Base-by-base conservation (phyloP, 1,284 basidiomycete genomes). In the Ceraceosorus guamensis region DNA sequence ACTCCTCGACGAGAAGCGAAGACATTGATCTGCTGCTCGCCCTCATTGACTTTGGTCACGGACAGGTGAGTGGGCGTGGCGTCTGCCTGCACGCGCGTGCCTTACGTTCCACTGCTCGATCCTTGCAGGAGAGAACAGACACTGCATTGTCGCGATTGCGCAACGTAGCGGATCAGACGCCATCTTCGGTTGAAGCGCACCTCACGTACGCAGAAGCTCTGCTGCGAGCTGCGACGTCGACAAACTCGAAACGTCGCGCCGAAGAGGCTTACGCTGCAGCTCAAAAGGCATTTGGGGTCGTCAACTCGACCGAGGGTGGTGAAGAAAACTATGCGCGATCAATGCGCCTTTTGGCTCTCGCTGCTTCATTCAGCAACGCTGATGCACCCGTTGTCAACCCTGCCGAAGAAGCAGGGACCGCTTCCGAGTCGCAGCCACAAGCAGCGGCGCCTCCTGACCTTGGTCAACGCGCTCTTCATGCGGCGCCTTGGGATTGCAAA, bases 1-100 rank as follows among this genome's bases (percentile, higher is more conserved):
- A 63, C 35, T 14, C 14, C 14, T 24, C n/a, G 50, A 52, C 18
- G 30, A 14, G 7, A 47, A 47, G n/a, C 31, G 46, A 24, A n/a
- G 32, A 31, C 46, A 31, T 53, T 30, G 35, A 47, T n/a, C 34
- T 31, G 11, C 46, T 53, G 31, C n/a, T 39, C 13, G 5, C 46
- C 3, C 37, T 48, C 14, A 32, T 16, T 6, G 14, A 14, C 24
- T 16, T 47, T 10, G 14, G 18, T 11, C 10, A 24, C 1, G 24
- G 24, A 24, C 24, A 1, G 3, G 46, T 14, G 18, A 30, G 18
- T 14, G 46, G 18, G 46, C 14, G 33, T 24, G 24, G 24, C 24
- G 24, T 24, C 24, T 24, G 24, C 24, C 24, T 24, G 24, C 24
- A 24, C 24, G 24, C 24, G 24, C 24, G 24, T 24, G 24, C 24